phyloP scores from a whole-genome alignment of 2,329 filamentous ascomycete genomes.

The Pseudovirgaria hyperparasitica region DNA sequence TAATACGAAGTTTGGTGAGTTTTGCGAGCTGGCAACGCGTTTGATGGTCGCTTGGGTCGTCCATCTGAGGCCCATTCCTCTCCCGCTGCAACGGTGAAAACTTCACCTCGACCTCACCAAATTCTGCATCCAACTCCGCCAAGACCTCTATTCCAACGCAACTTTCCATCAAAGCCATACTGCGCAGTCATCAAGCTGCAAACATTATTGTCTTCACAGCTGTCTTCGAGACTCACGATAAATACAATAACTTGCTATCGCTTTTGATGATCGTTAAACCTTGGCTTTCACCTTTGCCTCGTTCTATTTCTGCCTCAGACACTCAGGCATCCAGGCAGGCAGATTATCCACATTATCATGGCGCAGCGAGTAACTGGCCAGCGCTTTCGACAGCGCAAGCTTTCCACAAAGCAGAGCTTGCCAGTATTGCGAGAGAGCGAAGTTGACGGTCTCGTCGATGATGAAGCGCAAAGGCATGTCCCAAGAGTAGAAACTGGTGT shows the following conservation, averaged over 20 bases:
- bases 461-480: slow-evolving; percentile 68
- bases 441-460: slow-evolving; percentile 76
- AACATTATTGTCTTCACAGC: slow-evolving; percentile 3
- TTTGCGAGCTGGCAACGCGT: no score
- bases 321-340: slow-evolving; percentile 41
- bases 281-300: no score
- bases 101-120: no score
- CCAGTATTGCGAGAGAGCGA: slow-evolving; percentile 81
- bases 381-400: slow-evolving; percentile 76
- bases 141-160: no score
- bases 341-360: slow-evolving; percentile 19
- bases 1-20: no score
- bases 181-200: background rate
- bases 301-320: no score
- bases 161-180: background rate
- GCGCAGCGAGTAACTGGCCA: slow-evolving; percentile 27
- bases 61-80: no score
- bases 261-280: no score
- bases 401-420: slow-evolving; percentile 80
- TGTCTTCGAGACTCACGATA: slow-evolving; percentile 2
- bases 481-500: slow-evolving; percentile 88
- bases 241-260: slow-evolving; percentile 1
- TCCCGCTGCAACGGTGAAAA: no score
- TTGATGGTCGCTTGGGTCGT: no score
- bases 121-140: no score